Evolutionary conservation across 306 rosid genomes (phyloP).

Genomic region (barrel medic (Medicago truncatula)): MtrunA17r5.0-ANR NC_053043.1:3515001-3515500

Average conservation of each 20-base stretch:
- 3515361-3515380: slow-evolving; percentile 79
- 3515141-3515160: slow-evolving; percentile 64
- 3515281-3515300: slow-evolving; percentile 98
- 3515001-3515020: slow-evolving; percentile 34
- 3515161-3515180: slow-evolving; percentile 73
- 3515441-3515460: slow-evolving; percentile 97
- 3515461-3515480: slow-evolving; percentile 80
- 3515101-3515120: slow-evolving; percentile 76
- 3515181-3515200: slow-evolving; percentile 62
- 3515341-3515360: slow-evolving; percentile 76
- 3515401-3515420: slow-evolving; percentile 76
- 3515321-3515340: slow-evolving; percentile 95
- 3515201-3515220: slow-evolving; percentile 59
- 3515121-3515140: slow-evolving; percentile 70
- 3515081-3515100: slow-evolving; percentile 86
- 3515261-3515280: slow-evolving; percentile 87
- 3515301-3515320: slow-evolving; percentile 96
- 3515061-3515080: slow-evolving; percentile 99
- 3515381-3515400: slow-evolving; percentile 78
- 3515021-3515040: slow-evolving; percentile 17
- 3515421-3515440: slow-evolving; percentile 96
- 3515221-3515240: slow-evolving; percentile 69
- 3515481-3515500: slow-evolving; percentile 85
- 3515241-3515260: slow-evolving; percentile 97
- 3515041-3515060: slow-evolving; percentile 77